These are phyloP conservation scores for Arxiozyma heterogenica DNA, from an alignment of 1,139 yeast genomes.

Conservation along the genomic window DNA sequence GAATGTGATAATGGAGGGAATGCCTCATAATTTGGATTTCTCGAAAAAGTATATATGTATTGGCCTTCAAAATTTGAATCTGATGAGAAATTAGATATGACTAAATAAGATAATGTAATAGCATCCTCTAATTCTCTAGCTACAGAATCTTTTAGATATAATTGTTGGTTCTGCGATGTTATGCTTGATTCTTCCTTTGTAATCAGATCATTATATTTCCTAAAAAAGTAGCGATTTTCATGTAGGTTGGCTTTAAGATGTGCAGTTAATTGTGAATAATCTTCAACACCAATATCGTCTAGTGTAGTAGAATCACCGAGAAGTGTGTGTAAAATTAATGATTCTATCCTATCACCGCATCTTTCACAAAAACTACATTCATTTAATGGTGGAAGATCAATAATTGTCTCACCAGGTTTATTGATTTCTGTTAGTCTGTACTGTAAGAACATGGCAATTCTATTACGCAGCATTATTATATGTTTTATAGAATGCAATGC, in stretches of 20 bases:
- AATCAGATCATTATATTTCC: constrained; percentile 66
- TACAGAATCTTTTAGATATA: constrained; percentile 51
- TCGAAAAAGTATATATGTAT: constrained; percentile 42
- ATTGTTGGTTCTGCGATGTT: constrained; percentile 45
- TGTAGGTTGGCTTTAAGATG: constrained; percentile 38
- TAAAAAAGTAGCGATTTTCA: constrained; percentile 40
- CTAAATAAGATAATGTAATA: constrained; percentile 43
- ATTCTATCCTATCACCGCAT: constrained; percentile 53
- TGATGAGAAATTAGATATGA: constrained; percentile 32
- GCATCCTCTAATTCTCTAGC: constrained; percentile 53
- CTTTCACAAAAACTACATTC: constrained; percentile 53
- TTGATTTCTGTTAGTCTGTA: constrained; percentile 36
- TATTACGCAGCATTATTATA: constrained; percentile 60
- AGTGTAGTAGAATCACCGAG: constrained; percentile 39
- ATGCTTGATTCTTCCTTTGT: constrained; percentile 63
- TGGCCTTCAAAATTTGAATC: constrained; percentile 24
- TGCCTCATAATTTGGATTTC: constrained; percentile 21
- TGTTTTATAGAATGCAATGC: constrained; percentile 49
- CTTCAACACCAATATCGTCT: constrained; percentile 34
- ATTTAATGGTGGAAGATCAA: constrained; percentile 50
- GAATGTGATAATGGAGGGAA: constrained; percentile 29
- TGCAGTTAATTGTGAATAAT: constrained; percentile 40
- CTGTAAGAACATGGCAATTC: constrained; percentile 50
- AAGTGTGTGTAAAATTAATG: constrained; percentile 61
- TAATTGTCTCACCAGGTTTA: constrained; percentile 3